phyloP scores from a whole-genome alignment of 371 early-diverging fungal genomes.

The Thermomucor indicae-seudaticae region DNA sequence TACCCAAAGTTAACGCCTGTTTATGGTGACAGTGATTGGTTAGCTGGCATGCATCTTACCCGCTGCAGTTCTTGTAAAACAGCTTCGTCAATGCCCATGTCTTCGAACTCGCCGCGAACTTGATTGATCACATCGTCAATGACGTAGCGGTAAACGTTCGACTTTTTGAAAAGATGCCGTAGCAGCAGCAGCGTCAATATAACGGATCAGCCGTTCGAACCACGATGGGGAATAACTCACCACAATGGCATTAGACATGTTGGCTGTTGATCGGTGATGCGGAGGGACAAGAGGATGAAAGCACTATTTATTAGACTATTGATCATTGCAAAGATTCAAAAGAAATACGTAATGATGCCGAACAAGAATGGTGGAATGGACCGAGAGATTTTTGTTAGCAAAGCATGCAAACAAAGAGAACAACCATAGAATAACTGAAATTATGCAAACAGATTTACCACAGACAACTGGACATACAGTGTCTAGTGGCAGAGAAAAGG shows the following conservation, averaged over 20 bases:
- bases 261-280: constrained; percentile 6
- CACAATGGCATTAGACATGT: constrained; percentile 46
- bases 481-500: no score
- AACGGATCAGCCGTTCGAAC: not conserved
- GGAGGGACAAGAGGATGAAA: no score
- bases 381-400: no score
- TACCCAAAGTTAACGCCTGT: constrained; percentile 12
- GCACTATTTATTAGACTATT: no score
- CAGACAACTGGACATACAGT: no score
- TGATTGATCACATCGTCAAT: constrained; percentile 93
- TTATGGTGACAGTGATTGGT: not conserved
- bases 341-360: no score
- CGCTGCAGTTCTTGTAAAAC: constrained; percentile 84
- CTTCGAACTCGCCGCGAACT: constrained; percentile 85
- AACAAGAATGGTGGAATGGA: no score
- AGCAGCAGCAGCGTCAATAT: not conserved
- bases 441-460: no score
- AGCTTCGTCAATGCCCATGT: constrained; percentile 86
- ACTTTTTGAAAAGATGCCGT: constrained; percentile 24
- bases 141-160: constrained; percentile 81
- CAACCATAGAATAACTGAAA: no score
- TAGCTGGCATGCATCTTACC: constrained; percentile 45
- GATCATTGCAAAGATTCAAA: no score
- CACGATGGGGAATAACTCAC: constrained; percentile 19
- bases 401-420: no score